Conservation (phyloP, 345 rosid species). For the Euphorbia tirucalli region DNA sequence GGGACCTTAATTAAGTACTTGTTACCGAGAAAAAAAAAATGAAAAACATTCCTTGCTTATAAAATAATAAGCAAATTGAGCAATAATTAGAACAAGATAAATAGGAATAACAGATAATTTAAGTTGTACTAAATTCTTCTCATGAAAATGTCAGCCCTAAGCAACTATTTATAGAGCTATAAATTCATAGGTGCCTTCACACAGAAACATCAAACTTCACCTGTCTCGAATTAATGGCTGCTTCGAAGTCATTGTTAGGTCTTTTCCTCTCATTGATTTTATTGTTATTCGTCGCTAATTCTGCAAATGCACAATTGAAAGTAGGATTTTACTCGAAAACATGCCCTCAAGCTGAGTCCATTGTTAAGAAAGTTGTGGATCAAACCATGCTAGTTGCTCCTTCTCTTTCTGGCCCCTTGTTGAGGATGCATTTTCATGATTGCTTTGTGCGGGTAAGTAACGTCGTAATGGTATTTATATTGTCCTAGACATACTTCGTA, state of each 20-base stretch:
- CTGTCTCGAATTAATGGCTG: slow-evolving; percentile 25
- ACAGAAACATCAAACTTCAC: neutral
- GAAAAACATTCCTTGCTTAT: too few relatives aligned
- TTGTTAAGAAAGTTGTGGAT: slow-evolving; percentile 30
- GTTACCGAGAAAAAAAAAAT: too few relatives aligned
- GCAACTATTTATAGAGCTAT: neutral
- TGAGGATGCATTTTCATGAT: slow-evolving; percentile 82
- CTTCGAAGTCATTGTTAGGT: slow-evolving; percentile 26
- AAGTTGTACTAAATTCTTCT: neutral
- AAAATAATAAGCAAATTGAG: too few relatives aligned
- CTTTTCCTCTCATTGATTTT: slow-evolving; percentile 25
- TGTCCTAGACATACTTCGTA: too few relatives aligned
- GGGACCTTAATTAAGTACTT: too few relatives aligned
- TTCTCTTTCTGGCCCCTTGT: slow-evolving; percentile 51
- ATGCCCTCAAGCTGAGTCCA: slow-evolving; percentile 51
- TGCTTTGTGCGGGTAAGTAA: slow-evolving; percentile 62
- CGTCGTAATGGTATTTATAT: too few relatives aligned
- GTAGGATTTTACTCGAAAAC: slow-evolving; percentile 52
- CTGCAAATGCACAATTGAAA: slow-evolving; percentile 40
- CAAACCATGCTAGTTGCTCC: slow-evolving; percentile 40
- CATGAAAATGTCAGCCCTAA: neutral
- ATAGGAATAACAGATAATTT: neutral
- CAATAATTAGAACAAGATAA: too few relatives aligned
- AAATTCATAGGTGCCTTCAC: too few relatives aligned
- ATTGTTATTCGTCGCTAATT: slow-evolving; percentile 21